Evolutionary conservation across 2,329 filamentous ascomycete species (phyloP), one percentile per base, ranked within the genome.

Genomic region (Rugonectria rugulosa): DNA sequence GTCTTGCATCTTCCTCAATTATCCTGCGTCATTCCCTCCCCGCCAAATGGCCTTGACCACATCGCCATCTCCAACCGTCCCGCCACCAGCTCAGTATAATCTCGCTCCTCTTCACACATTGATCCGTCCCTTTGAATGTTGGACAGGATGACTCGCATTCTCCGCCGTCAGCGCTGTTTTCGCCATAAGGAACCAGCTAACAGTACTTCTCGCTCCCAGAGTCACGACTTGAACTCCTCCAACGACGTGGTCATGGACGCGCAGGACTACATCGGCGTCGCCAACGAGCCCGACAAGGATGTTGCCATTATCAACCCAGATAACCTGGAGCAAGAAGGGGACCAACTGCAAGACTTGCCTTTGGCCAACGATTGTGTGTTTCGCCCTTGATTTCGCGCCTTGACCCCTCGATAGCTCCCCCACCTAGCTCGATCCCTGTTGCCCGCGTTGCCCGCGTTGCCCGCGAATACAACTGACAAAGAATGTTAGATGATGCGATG

Each of bases 401-500:
- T 37, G 7, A 2, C 17, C 32, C 20, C 36, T 23, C 36, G 7
- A n/a, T n/a, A n/a, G 12, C 9, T 4, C 32, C 60, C 45, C 53
- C 51, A 41, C 32, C 45, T 38, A 17, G 10, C 45, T 21, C 46
- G 23, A 27, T 29, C 37, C 36, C 21, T 31, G 34, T 53, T 44
- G 43, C 50, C n/a, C n/a, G n/a, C n/a, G n/a, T n/a, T n/a, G n/a
- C n/a, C n/a, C 21, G 34, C 42, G 29, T 31, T 42, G 34, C 21
- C 42, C 21, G 38, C 42, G 27, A 49, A 56, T 24, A 38, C 34
- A 44, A 56, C 67, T 69, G 62, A 72, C 57, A 38, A 7, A 20
- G 37, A 41, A 56, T 7, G 26, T 29, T 32, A 93, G 90, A 86
- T 76, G 90, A 96, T 63, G 89, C 90, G 44, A 97, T 98, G 85